A percentile compares a stretch with the other conserved stretches of the same genome.
These are phyloP conservation scores for Eleusine coracana DNA, from an alignment of 176 grass and related monocot genomes.

Conservation along the genomic window DNA sequence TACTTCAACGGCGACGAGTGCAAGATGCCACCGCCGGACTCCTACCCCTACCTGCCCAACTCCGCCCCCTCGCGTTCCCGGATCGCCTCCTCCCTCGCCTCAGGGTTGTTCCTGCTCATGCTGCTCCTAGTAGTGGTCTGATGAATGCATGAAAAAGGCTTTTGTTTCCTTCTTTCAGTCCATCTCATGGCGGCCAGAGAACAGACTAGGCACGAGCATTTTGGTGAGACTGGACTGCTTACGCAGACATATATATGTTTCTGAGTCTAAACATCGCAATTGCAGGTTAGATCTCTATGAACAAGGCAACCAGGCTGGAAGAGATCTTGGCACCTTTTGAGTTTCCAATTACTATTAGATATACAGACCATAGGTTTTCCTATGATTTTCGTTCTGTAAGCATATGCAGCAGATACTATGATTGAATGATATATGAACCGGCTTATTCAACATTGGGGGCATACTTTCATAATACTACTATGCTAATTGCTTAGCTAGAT, in stretches of 20 bases:
- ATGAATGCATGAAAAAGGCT: not conserved
- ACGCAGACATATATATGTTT: not conserved
- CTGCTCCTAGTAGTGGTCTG: slow-evolving; percentile 36
- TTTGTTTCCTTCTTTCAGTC: not conserved
- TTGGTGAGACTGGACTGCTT: not conserved
- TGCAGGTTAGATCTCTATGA: slow-evolving; percentile 1
- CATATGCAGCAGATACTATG: not conserved
- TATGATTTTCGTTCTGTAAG: not conserved
- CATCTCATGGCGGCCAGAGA: not conserved
- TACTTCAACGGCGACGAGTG: slow-evolving; percentile 98
- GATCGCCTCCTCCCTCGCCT: not conserved
- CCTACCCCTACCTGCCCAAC: slow-evolving; percentile 84
- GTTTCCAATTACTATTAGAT: slow-evolving; percentile 4
- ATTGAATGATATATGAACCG: not conserved
- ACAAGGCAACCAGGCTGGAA: slow-evolving; percentile 15
- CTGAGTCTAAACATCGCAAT: slow-evolving; percentile 9
- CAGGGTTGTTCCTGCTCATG: slow-evolving; percentile 20
- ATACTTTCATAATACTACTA: not conserved
- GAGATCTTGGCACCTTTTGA: slow-evolving; percentile 9
- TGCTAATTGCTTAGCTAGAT: not conserved
- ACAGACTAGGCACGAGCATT: slow-evolving; percentile 28
- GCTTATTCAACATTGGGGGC: slow-evolving; percentile 10
- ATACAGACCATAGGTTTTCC: slow-evolving; percentile 5
- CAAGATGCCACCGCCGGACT: slow-evolving; percentile 70
- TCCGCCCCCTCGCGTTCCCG: slow-evolving; percentile 16